Evolutionary conservation across 176 grass and related monocot genomes (phyloP).

Genomic region (Elymus sibiricus): DNA sequence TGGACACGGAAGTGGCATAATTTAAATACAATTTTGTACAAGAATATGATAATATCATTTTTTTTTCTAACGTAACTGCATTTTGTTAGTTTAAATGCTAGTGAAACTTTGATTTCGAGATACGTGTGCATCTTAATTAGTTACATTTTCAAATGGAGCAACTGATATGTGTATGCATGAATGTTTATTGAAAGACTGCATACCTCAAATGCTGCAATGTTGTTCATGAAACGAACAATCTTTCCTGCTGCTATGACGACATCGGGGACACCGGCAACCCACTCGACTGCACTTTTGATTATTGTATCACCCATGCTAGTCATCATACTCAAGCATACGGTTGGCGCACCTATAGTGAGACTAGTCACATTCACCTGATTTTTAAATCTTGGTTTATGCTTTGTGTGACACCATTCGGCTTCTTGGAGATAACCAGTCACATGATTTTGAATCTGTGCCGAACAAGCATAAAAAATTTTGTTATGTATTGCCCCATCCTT

Average conservation of each 20-base stretch:
- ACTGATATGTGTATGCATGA: no score
- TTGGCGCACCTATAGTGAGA: neutral
- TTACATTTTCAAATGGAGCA: no score
- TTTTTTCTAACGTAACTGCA: no score
- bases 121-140: no score
- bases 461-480: neutral
- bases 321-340: neutral
- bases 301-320: constrained; percentile 28
- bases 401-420: constrained; percentile 19
- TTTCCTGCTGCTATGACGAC: neutral
- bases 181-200: neutral
- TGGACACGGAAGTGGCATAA: no score
- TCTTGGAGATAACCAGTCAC: constrained; percentile 25
- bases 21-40: no score
- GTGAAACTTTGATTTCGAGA: no score
- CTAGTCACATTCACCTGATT: constrained; percentile 10
- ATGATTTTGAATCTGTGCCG: constrained; percentile 17
- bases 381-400: constrained; percentile 14
- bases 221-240: neutral
- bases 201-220: neutral
- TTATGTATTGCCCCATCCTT: no score
- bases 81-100: no score
- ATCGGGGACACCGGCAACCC: neutral
- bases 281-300: constrained; percentile 43
- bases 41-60: no score